These are phyloP conservation scores for Galeopsis tetrahit DNA, from an alignment of 257 asterid genomes.

Conservation along the genomic window DNA sequence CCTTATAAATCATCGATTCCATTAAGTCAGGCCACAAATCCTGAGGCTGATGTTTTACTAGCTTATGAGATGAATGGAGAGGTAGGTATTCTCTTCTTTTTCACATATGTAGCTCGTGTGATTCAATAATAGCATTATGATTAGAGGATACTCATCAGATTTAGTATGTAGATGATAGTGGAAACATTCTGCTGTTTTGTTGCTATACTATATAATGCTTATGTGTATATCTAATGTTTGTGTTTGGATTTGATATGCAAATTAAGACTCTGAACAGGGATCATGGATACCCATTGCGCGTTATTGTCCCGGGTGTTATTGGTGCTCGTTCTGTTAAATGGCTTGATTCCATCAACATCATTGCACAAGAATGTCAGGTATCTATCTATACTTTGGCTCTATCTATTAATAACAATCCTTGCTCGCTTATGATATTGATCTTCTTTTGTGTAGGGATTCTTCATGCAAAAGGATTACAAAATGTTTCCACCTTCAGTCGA, in stretches of 20 bases:
- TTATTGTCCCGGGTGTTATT: slow-evolving; percentile 94
- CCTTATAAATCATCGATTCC: slow-evolving; percentile 85
- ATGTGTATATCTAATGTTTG: slow-evolving; percentile 16
- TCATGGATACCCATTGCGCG: slow-evolving; percentile 95
- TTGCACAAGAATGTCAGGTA: slow-evolving; percentile 92
- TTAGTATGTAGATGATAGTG: not conserved
- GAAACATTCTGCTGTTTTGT: not conserved
- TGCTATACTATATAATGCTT: slow-evolving; percentile 11
- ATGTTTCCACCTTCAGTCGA: slow-evolving; percentile 96
- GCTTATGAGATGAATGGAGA: slow-evolving; percentile 94
- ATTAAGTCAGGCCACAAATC: slow-evolving; percentile 73
- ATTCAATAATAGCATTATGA: not conserved
- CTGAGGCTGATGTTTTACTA: slow-evolving; percentile 76
- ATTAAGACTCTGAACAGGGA: slow-evolving; percentile 83
- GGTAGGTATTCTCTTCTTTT: slow-evolving; percentile 42
- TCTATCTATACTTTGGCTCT: slow-evolving; percentile 3
- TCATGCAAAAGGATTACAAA: slow-evolving; percentile 95
- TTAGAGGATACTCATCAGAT: not conserved
- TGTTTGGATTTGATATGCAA: slow-evolving; percentile 27
- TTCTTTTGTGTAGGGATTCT: slow-evolving; percentile 74
- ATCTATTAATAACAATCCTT: slow-evolving; percentile 14
- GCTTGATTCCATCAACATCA: slow-evolving; percentile 83
- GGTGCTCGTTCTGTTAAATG: slow-evolving; percentile 99
- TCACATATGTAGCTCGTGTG: not conserved
- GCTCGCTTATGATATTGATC: slow-evolving; percentile 22